These are phyloP conservation scores for Dactylellina drechsleri DNA, from an alignment of 2,329 filamentous ascomycete species.

Conservation along the genomic window DNA sequence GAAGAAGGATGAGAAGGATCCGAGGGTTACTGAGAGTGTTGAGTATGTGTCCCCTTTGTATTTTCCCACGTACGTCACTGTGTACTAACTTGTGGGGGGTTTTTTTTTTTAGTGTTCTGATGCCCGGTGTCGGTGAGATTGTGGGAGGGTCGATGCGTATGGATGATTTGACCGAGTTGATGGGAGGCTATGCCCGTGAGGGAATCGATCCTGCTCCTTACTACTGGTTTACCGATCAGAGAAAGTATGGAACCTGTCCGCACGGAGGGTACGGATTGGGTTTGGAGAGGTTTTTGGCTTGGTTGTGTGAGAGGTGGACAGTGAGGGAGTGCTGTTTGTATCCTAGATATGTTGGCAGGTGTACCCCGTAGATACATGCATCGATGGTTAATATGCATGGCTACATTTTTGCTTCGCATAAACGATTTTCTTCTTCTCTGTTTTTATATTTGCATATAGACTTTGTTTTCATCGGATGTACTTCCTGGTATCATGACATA, in stretches of 20 bases:
- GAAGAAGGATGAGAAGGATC: slow-evolving; percentile 83
- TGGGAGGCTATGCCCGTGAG: slow-evolving; percentile 86
- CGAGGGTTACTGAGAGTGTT: slow-evolving; percentile 88
- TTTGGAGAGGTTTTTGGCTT: slow-evolving; percentile 78
- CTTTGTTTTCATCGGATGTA: background rate
- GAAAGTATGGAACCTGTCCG: slow-evolving; percentile 92
- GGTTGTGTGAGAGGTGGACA: slow-evolving; percentile 71
- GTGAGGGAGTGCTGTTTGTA: slow-evolving; percentile 77
- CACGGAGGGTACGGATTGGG: slow-evolving; percentile 95
- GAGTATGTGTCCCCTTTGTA: slow-evolving; percentile 64
- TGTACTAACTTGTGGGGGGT: too few relatives aligned
- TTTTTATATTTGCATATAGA: background rate
- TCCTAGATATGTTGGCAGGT: slow-evolving; percentile 81
- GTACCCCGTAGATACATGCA: slow-evolving; percentile 71
- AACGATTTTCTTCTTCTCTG: background rate
- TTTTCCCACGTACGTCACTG: background rate
- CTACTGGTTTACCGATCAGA: slow-evolving; percentile 99
- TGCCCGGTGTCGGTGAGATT: slow-evolving; percentile 97
- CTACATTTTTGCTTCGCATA: too few relatives aligned
- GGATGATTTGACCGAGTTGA: slow-evolving; percentile 86
- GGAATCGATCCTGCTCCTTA: slow-evolving; percentile 85
- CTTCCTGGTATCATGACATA: background rate
- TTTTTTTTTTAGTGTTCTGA: slow-evolving; percentile 64
- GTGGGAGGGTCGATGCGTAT: slow-evolving; percentile 97
- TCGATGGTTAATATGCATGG: too few relatives aligned